Percentiles rank a stretch among this genome's conserved stretches.
phyloP scores from a whole-genome alignment of 1,284 basidiomycete genomes.

The Calocybe gambosa region DNA sequence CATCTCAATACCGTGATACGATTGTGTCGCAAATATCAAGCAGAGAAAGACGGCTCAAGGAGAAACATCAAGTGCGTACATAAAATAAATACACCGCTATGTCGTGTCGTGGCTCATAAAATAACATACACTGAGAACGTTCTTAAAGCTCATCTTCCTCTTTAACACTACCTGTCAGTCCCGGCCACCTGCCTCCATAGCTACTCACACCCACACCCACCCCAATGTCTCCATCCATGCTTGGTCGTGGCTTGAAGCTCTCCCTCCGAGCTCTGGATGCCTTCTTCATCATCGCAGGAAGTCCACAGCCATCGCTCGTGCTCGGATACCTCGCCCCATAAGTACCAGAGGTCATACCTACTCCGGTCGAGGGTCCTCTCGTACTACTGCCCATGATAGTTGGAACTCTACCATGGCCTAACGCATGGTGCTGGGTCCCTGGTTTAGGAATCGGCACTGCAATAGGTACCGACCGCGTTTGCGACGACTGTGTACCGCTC shows the following conservation, averaged over 20 bases:
- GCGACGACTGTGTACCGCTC: constrained; percentile 23
- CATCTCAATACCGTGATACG: no score
- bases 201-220: constrained; percentile 21
- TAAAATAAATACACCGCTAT: constrained; percentile 1
- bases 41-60: no score
- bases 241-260: constrained; percentile 74
- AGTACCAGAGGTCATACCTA: constrained; percentile 19
- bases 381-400: constrained; percentile 19
- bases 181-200: constrained; percentile 25
- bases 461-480: constrained; percentile 29
- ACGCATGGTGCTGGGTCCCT: constrained; percentile 42
- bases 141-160: constrained; percentile 22
- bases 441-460: constrained; percentile 41
- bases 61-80: background rate
- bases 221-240: constrained; percentile 41
- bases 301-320: constrained; percentile 15
- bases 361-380: constrained; percentile 10
- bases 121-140: constrained; percentile 12
- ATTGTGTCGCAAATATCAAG: no score
- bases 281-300: constrained; percentile 32
- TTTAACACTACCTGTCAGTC: constrained; percentile 27
- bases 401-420: constrained; percentile 45
- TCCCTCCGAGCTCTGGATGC: constrained; percentile 49
- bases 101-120: constrained; percentile 1
- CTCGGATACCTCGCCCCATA: constrained; percentile 20